Evolutionary conservation across 805 yeast species (phyloP).

Genomic region (Saccharomyces jurei): DNA sequence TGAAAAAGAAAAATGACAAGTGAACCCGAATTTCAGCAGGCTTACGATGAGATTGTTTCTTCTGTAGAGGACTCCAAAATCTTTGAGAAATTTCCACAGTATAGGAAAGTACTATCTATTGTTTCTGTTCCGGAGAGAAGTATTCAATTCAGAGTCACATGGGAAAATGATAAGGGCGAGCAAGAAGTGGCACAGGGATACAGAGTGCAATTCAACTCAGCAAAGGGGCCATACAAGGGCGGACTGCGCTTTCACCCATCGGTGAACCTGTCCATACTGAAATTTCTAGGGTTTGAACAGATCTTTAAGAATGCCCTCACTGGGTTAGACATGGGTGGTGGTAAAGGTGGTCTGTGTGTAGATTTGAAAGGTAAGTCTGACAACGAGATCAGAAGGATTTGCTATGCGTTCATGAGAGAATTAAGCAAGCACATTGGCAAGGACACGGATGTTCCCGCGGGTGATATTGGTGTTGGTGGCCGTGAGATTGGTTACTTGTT

Average conservation of each 20-base stretch:
- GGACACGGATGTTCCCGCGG: conserved; percentile 98
- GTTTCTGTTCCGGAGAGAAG: conserved; percentile 93
- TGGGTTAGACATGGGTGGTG: conserved; percentile 98
- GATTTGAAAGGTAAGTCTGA: conserved; percentile 94
- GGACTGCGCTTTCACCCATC: conserved; percentile 97
- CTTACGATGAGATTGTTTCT: conserved; percentile 83
- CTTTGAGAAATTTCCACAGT: conserved; percentile 82
- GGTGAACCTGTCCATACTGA: conserved; percentile 88
- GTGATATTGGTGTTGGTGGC: conserved; percentile 98
- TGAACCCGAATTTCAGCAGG: conserved; percentile 99
- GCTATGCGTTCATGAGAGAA: conserved; percentile 92
- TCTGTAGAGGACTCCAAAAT: conserved; percentile 88
- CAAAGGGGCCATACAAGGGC: conserved; percentile 98
- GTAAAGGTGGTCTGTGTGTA: conserved; percentile 98
- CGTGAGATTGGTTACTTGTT: conserved; percentile 86
- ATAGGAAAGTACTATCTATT: conserved; percentile 79
- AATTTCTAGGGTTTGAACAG: conserved; percentile 96
- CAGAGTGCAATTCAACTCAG: conserved; percentile 98
- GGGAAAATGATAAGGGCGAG: conserved; percentile 94
- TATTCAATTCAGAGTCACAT: conserved; percentile 91
- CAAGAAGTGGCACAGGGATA: conserved; percentile 92
- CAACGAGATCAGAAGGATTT: conserved; percentile 92
- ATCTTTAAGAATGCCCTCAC: conserved; percentile 97
- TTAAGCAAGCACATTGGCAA: conserved; percentile 93
- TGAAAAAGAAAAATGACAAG: not conserved